A percentile compares a stretch with the other conserved stretches of the same genome.
These are phyloP conservation scores for Trichoderma brevicompactum DNA, from an alignment of 2,329 filamentous ascomycete genomes.

Conservation along the genomic window DNA sequence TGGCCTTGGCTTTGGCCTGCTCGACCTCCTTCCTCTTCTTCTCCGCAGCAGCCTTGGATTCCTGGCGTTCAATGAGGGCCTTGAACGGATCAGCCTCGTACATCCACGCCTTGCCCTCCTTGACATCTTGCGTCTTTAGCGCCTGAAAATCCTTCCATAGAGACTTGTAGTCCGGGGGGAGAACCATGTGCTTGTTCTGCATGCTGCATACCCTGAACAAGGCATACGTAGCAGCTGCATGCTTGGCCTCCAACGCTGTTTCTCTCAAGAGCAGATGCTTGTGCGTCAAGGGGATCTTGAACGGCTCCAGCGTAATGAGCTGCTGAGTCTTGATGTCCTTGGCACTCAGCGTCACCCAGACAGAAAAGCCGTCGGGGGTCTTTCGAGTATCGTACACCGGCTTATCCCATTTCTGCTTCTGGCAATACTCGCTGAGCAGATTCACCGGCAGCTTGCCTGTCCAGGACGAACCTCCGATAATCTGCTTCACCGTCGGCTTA, in stretches of 20 bases:
- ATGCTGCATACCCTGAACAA: slow-evolving; percentile 92
- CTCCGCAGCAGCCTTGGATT: slow-evolving; percentile 73
- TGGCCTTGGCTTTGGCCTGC: slow-evolving; percentile 69
- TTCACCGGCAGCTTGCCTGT: slow-evolving; percentile 96
- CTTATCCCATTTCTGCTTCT: slow-evolving; percentile 93
- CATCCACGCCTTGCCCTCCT: slow-evolving; percentile 79
- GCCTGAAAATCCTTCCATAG: slow-evolving; percentile 91
- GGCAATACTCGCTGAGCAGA: slow-evolving; percentile 89
- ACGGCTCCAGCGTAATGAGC: slow-evolving; percentile 73
- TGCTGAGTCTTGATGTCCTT: slow-evolving; percentile 84
- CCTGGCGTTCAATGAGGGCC: slow-evolving; percentile 76
- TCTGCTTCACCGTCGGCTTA: slow-evolving; percentile 70
- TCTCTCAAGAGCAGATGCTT: slow-evolving; percentile 76
- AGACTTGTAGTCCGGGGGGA: slow-evolving; percentile 86
- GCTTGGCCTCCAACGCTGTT: slow-evolving; percentile 85
- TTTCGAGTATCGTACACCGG: slow-evolving; percentile 87
- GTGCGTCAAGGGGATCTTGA: slow-evolving; percentile 77
- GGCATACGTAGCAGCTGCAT: slow-evolving; percentile 90
- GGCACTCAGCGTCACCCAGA: slow-evolving; percentile 77
- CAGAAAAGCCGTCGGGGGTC: slow-evolving; percentile 74
- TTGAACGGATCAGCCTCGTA: slow-evolving; percentile 96
- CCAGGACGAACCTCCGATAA: slow-evolving; percentile 95
- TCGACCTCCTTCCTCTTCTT: slow-evolving; percentile 78
- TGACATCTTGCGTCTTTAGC: slow-evolving; percentile 79
- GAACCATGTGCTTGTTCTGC: slow-evolving; percentile 92